Evolutionary conservation across 2,329 filamentous ascomycete genomes (phyloP), one percentile per base, ranked within the genome.

Genomic region (Ascocoryne sarcoides): DNA sequence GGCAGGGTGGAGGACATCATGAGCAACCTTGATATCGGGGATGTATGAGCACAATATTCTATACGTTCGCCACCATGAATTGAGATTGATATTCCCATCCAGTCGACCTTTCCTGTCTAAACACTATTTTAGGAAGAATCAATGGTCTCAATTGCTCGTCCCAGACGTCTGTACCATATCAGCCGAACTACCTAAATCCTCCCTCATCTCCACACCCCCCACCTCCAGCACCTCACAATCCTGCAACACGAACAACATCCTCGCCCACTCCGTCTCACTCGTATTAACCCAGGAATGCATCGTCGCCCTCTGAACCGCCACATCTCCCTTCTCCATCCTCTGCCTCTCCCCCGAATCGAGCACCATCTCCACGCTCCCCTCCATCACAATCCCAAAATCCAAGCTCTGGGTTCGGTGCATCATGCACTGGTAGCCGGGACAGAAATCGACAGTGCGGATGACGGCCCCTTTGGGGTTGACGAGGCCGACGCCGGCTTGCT

Each of bases 361-460:
- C 3, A 54, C 37, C 17, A 56, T 33, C 23, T 53, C 50, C 2
- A 56, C 46, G 16, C 45, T 38, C 10, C 52, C 54, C 18, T 51
- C 50, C n/a, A 57, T 14, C 3, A 55, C 53, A 29, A 55, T 47
- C 1, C 54, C 50, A 37, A 54, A 57, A 38, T 57, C 54, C 5
- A 57, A 29, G 8, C 35, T 44, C 2, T 50, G 38, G 3, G 54
- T 57, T 9, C 53, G 37, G 30, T 57, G 53, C 51, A 55, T 57
- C 1, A 49, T 50, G 5, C 38, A 44, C n/a, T 31, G 32, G 5
- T 40, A 38, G 5, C 47, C 48, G 2, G 54, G 54, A 4, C 32
- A 36, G 33, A 57, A 49, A 32, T 57, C 53, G 18, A 54, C 53
- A 8, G 42, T 10, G 20, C 54, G 37, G 2, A 54, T 20, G 2